Evolutionary conservation across 2,329 filamentous ascomycete genomes (phyloP), one percentile per base, ranked within the genome.

Genomic region (Metarhizium sp.): DNA sequence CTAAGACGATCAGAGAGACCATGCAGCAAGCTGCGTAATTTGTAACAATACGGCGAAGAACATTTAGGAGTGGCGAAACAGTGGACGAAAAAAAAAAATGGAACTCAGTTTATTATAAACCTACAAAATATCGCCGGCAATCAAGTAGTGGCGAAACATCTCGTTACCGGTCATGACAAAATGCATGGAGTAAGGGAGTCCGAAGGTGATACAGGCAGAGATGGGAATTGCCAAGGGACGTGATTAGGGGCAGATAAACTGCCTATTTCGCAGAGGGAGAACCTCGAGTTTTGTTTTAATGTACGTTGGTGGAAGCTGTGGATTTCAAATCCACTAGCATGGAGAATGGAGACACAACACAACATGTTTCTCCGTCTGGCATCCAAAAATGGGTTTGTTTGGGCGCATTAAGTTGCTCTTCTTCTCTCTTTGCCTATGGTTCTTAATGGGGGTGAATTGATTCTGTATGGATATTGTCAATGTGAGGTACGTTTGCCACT

Each of bases 1-100:
- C 58, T n/a, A 57, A 60, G 51, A 52, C 50, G 76, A 59, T 62
- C 34, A 52, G 55, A 14, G 57, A 58, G 29, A 52, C 54, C 16
- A 57, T 60, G 47, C 59, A 62, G 58, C 57, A 55, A 51, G 54
- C 56, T 7, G 56, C 53, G 14, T 59, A 38, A 51, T 6, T 47
- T 40, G 32, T 48, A 53, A 49, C 42, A 46, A 30, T 6, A 36
- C 51, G 36, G 54, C 30, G 29, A 52, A 34, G 32, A 7, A 34
- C 6, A 34, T 11, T 34, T 3, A 11, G 32, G 6, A 11, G 32
- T 34, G 32, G 10, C 10, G 30, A 29, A 32, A 52, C 25, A 56
- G 14, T 20, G 13, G 36, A 55, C 30, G 20, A 8, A 58, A 40
- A 53, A 51, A 51, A 20, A 54, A 47, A 46, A 46, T n/a, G 29